phyloP scores from a whole-genome alignment of 805 yeast species.

The Starmerella sp. region DNA sequence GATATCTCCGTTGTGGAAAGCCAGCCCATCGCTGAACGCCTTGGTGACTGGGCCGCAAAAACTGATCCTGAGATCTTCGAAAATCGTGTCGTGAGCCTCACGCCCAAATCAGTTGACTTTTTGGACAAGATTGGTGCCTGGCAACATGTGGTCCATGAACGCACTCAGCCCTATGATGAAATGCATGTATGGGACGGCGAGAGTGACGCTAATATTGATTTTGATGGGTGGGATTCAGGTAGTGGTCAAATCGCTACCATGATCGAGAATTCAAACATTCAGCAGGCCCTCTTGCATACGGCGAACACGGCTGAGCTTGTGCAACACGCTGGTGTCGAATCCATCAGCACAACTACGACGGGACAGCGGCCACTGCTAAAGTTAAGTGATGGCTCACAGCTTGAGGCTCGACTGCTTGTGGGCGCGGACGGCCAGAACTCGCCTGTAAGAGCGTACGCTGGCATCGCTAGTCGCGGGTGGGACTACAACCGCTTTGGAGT shows the following conservation, averaged over 20 bases:
- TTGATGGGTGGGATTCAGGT: conserved; percentile 43
- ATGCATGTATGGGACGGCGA: conserved; percentile 78
- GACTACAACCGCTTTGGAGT: conserved; percentile 76
- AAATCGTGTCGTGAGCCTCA: conserved; percentile 75
- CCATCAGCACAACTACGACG: conserved; percentile 2
- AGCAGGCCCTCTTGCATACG: conserved; percentile 42
- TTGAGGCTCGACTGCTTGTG: conserved; percentile 63
- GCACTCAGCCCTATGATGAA: conserved; percentile 69
- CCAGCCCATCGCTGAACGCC: conserved; percentile 39
- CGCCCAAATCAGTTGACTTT: conserved; percentile 65
- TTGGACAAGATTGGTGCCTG: conserved; percentile 66
- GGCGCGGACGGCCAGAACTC: conserved; percentile 97
- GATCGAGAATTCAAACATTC: conserved; percentile 81
- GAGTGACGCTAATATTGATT: conserved; percentile 58
- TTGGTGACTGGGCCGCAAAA: conserved; percentile 38
- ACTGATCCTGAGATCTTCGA: conserved; percentile 41
- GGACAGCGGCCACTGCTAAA: conserved; percentile 61
- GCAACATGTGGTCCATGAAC: conserved; percentile 52
- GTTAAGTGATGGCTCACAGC: conserved; percentile 50
- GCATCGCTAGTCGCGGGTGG: conserved; percentile 87
- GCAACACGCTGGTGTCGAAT: conserved; percentile 37
- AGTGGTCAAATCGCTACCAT: conserved; percentile 51
- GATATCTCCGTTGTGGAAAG: conserved; percentile 67
- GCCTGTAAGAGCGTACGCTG: conserved; percentile 74
- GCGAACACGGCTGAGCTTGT: background rate